Evolutionary conservation across 495 filamentous ascomycete species (phyloP).

Genomic region (Astrothelium subdiscretum): DNA sequence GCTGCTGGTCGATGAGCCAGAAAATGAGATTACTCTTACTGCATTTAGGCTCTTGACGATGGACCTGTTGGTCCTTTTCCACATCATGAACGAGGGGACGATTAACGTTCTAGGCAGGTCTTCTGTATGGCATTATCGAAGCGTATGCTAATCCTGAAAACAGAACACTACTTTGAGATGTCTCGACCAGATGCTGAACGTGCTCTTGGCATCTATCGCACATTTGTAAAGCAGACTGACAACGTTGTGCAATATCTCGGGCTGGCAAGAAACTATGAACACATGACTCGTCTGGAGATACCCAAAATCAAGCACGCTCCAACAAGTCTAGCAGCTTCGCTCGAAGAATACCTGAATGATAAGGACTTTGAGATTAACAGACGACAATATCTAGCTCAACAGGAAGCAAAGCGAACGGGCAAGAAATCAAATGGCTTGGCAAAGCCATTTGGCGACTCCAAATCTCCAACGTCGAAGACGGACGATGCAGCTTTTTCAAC

Average conservation of each 20-base stretch:
- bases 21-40: slow-evolving; percentile 94
- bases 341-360: slow-evolving; percentile 93
- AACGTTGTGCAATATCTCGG: slow-evolving; percentile 82
- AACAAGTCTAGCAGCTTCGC: slow-evolving; percentile 71
- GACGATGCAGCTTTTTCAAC: slow-evolving; percentile 17
- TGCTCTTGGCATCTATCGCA: slow-evolving; percentile 85
- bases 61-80: slow-evolving; percentile 82
- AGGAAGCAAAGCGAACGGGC: slow-evolving; percentile 63
- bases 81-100: slow-evolving; percentile 92
- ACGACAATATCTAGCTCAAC: slow-evolving; percentile 77
- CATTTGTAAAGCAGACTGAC: slow-evolving; percentile 85
- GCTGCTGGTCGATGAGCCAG: slow-evolving; percentile 77
- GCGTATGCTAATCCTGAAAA: slow-evolving; percentile 14
- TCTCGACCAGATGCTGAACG: slow-evolving; percentile 85
- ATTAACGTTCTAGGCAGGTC: slow-evolving; percentile 87
- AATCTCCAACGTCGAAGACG: slow-evolving; percentile 21
- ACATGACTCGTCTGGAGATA: slow-evolving; percentile 83
- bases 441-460: slow-evolving; percentile 15
- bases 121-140: background rate
- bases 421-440: slow-evolving; percentile 28
- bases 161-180: slow-evolving; percentile 98
- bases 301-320: slow-evolving; percentile 97
- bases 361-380: slow-evolving; percentile 92
- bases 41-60: slow-evolving; percentile 89
- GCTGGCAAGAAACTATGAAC: slow-evolving; percentile 78